Conservation (phyloP, 2,329 filamentous ascomycete species). For the Cladophialophora yegresii region DNA sequence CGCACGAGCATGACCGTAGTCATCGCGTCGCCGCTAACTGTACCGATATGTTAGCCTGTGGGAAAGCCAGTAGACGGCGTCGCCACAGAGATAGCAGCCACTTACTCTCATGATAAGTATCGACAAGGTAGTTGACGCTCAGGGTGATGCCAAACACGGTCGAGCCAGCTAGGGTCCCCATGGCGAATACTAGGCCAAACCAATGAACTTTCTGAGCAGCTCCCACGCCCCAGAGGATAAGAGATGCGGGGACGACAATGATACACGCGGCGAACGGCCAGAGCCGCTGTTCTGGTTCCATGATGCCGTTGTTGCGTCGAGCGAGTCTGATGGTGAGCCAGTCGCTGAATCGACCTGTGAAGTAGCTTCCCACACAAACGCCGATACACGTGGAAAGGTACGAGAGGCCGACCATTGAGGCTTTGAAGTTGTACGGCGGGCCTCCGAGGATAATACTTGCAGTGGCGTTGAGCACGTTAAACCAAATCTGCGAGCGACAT, state of each 20-base stretch:
- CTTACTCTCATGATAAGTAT: conserved; percentile 49
- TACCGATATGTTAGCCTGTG: background rate
- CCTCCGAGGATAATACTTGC: conserved; percentile 44
- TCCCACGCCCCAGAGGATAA: conserved; percentile 57
- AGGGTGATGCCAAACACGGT: conserved; percentile 51
- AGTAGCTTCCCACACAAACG: conserved; percentile 26
- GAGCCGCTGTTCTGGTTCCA: conserved; percentile 39
- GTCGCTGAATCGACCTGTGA: conserved; percentile 36
- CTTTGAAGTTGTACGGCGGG: conserved; percentile 44
- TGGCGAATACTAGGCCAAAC: conserved; percentile 54
- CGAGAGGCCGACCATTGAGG: conserved; percentile 45
- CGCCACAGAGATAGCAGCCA: background rate
- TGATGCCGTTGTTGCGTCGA: conserved; percentile 36
- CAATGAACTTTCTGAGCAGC: conserved; percentile 53
- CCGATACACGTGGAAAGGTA: conserved; percentile 41
- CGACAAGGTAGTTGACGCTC: conserved; percentile 52
- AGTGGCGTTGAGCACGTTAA: conserved; percentile 50
- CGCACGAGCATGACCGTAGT: conserved; percentile 54
- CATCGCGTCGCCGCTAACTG: conserved; percentile 52
- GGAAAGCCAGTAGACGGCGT: background rate
- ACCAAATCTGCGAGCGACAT: conserved; percentile 41
- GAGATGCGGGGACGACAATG: conserved; percentile 50
- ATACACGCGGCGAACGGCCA: conserved; percentile 40
- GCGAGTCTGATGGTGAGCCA: conserved; percentile 37
- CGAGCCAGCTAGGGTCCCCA: conserved; percentile 51